These are phyloP conservation scores for Cucurbita maxima DNA, from an alignment of 306 rosid genomes.

Conservation along the genomic window DNA sequence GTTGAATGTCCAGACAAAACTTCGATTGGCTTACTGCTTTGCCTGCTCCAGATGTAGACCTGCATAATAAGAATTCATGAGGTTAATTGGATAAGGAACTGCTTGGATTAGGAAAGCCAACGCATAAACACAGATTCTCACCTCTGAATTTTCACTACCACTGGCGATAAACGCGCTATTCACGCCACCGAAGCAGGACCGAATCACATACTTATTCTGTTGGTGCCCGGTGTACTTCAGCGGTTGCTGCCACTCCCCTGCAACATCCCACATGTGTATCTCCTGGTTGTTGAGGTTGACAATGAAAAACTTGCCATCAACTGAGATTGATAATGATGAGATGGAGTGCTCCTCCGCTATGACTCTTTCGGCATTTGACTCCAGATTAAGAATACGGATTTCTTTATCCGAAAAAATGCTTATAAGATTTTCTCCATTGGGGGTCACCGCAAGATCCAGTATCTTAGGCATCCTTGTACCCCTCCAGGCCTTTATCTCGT, in stretches of 20 bases:
- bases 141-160: conserved; percentile 85
- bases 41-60: conserved; percentile 81
- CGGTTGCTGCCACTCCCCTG: conserved; percentile 50
- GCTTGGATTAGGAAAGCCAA: background rate
- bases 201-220: conserved; percentile 69
- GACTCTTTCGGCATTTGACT: conserved; percentile 48
- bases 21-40: conserved; percentile 44
- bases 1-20: conserved; percentile 55
- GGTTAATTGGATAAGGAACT: background rate
- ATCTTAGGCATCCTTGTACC: conserved; percentile 84
- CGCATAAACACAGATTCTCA: conserved; percentile 5
- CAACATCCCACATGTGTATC: conserved; percentile 90
- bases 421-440: conserved; percentile 69
- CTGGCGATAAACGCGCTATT: conserved; percentile 66
- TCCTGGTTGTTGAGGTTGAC: conserved; percentile 84
- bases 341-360: conserved; percentile 52
- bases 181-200: conserved; percentile 84
- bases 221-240: conserved; percentile 37
- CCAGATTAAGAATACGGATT: conserved; percentile 48
- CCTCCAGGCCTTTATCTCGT: conserved; percentile 71
- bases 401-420: conserved; percentile 66
- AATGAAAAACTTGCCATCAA: conserved; percentile 65
- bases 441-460: conserved; percentile 65
- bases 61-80: conserved; percentile 17
- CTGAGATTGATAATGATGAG: conserved; percentile 48